These are phyloP conservation scores for Silybum marianum DNA, from an alignment of 129 eudicot species.

Conservation along the genomic window DNA sequence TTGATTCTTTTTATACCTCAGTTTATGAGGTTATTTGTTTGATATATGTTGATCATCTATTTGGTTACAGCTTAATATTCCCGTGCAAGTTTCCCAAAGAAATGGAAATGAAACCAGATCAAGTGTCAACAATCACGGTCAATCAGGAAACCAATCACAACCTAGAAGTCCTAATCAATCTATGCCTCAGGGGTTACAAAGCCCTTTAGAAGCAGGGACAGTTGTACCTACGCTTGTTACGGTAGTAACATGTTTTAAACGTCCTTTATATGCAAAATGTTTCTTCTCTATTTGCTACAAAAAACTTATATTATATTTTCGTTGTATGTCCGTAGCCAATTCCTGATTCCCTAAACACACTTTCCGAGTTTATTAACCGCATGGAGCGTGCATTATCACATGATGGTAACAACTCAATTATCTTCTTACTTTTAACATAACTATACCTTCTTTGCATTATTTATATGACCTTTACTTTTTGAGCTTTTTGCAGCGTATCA, in stretches of 20 bases:
- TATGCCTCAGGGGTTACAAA: conserved; percentile 42
- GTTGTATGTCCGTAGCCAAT: conserved; percentile 56
- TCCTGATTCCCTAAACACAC: conserved; percentile 82
- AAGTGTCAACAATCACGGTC: conserved; percentile 39
- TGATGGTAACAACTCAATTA: conserved; percentile 39
- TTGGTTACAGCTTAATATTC: conserved; percentile 41
- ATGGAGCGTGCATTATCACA: conserved; percentile 73
- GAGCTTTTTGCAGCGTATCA: conserved; percentile 46
- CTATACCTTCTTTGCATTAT: background rate
- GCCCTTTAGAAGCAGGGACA: conserved; percentile 55
- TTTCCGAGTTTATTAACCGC: conserved; percentile 72
- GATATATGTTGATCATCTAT: background rate
- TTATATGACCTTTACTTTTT: conserved; percentile 10
- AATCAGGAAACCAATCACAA: conserved; percentile 45
- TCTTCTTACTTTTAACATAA: background rate
- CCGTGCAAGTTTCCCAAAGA: conserved; percentile 54
- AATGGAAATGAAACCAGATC: conserved; percentile 49
- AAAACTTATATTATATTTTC: conserved; percentile 3
- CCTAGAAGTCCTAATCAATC: conserved; percentile 42
- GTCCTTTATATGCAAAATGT: background rate
- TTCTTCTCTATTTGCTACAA: background rate
- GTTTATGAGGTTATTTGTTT: background rate
- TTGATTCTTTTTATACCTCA: background rate
- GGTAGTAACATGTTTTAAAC: conserved; percentile 35
- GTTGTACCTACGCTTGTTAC: conserved; percentile 60